A percentile compares a stretch with the other conserved stretches of the same genome.
Evolutionary conservation across 2,329 filamentous ascomycete species (phyloP).

Genomic region (Monilinia vaccinii-corymbosi): DNA sequence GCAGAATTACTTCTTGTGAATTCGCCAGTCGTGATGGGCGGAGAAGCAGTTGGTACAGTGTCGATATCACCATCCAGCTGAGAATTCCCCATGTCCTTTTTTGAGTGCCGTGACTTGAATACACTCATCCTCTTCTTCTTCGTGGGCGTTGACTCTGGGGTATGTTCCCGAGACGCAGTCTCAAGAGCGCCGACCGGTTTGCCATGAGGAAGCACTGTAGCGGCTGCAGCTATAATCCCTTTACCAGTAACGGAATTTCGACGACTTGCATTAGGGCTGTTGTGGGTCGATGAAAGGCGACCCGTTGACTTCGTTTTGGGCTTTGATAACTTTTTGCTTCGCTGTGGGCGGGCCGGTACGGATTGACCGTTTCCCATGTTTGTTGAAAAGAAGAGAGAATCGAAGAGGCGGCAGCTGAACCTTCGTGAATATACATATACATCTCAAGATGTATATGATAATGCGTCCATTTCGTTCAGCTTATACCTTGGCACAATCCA

Average conservation of each 20-base stretch:
- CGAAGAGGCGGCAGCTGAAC: slow-evolving; percentile 3
- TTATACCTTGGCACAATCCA: background rate
- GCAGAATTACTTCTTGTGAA: slow-evolving; percentile 8
- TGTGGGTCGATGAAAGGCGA: slow-evolving; percentile 15
- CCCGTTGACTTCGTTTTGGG: slow-evolving; percentile 24
- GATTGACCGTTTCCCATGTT: slow-evolving; percentile 28
- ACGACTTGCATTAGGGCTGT: slow-evolving; percentile 15
- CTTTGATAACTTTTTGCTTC: slow-evolving; percentile 25
- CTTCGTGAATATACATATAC: slow-evolving; percentile 4
- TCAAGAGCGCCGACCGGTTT: background rate
- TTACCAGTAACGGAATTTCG: slow-evolving; percentile 19
- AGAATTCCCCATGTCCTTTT: background rate
- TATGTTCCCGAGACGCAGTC: background rate
- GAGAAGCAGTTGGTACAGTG: background rate
- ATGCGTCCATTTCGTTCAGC: slow-evolving; percentile 8
- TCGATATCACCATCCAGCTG: background rate
- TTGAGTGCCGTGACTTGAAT: slow-evolving; percentile 1
- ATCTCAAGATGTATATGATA: slow-evolving; percentile 6
- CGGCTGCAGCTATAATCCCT: background rate
- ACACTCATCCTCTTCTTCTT: slow-evolving; percentile 13
- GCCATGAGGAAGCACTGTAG: background rate
- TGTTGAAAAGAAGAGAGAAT: background rate
- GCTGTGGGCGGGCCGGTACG: slow-evolving; percentile 14
- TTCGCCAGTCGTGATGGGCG: background rate
- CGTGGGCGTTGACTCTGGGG: background rate